Evolutionary conservation across 2,329 filamentous ascomycete genomes (phyloP).

Genomic region (Penicillium corylophilum): DNA sequence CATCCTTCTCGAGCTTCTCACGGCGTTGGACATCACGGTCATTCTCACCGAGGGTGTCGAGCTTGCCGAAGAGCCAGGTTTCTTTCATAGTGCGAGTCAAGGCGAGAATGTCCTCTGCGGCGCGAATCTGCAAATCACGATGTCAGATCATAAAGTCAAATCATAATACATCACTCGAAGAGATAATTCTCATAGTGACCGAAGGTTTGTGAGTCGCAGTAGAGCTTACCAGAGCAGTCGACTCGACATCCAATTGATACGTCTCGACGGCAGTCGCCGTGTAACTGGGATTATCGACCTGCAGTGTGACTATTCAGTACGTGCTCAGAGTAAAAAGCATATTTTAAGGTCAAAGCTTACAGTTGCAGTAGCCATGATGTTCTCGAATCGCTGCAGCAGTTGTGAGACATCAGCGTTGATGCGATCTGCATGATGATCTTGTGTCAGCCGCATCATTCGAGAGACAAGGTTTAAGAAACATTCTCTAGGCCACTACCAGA

Average conservation of each 20-base stretch:
- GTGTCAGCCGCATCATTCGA: neutral
- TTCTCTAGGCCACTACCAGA: neutral
- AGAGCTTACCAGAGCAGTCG: slow-evolving; percentile 54
- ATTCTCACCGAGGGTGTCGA: slow-evolving; percentile 56
- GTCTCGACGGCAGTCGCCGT: slow-evolving; percentile 57
- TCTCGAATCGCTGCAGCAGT: slow-evolving; percentile 55
- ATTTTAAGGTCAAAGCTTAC: slow-evolving; percentile 31
- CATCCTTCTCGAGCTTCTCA: slow-evolving; percentile 49
- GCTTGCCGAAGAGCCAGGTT: slow-evolving; percentile 64
- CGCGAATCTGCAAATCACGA: slow-evolving; percentile 49
- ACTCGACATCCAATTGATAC: slow-evolving; percentile 60
- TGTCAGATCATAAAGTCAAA: neutral
- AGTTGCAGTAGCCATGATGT: slow-evolving; percentile 54
- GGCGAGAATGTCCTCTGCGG: slow-evolving; percentile 61
- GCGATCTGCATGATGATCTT: slow-evolving; percentile 36
- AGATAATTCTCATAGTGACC: neutral
- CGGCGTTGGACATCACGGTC: slow-evolving; percentile 41
- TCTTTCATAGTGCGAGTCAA: slow-evolving; percentile 64
- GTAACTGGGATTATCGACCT: slow-evolving; percentile 54
- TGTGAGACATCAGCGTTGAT: slow-evolving; percentile 47
- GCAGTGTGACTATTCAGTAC: neutral
- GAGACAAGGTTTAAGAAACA: neutral
- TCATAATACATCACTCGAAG: neutral
- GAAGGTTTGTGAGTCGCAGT: neutral
- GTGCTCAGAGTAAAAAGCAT: neutral